Percentiles rank a stretch among this genome's conserved stretches.
Conservation (phyloP, 164 flowering plant genomes). For the Vitis riparia region DNA sequence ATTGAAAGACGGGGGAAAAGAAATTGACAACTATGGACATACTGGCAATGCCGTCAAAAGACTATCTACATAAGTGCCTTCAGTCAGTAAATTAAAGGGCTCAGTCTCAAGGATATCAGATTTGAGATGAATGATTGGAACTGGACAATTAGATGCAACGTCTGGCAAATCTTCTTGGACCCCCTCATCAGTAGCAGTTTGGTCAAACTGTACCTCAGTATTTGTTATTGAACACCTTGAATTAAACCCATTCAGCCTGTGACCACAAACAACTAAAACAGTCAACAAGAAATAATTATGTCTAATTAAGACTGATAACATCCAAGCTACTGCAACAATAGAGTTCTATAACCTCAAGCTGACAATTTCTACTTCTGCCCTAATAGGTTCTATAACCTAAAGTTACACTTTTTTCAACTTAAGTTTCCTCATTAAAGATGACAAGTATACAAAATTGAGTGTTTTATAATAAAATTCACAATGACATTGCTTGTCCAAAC, state of each 20-base stretch:
- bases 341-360: neutral
- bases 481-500: too few species aligned
- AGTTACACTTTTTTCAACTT: neutral
- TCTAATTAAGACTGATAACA: neutral
- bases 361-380: too few species aligned
- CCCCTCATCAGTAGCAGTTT: conserved; percentile 44
- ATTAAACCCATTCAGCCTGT: conserved; percentile 38
- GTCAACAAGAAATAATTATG: neutral
- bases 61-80: conserved; percentile 50
- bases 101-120: conserved; percentile 58
- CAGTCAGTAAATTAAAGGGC: conserved; percentile 50
- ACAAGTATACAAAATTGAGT: too few species aligned
- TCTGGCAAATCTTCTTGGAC: conserved; percentile 36
- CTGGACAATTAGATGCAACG: conserved; percentile 37
- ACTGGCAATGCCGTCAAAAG: conserved; percentile 83
- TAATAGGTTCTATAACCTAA: neutral
- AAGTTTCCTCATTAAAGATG: too few species aligned
- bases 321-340: neutral
- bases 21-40: conserved; percentile 11
- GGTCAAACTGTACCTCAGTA: conserved; percentile 43
- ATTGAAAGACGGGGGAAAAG: neutral
- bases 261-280: neutral
- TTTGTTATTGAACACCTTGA: conserved; percentile 58
- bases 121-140: conserved; percentile 57
- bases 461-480: too few species aligned